Base-by-base conservation (phyloP, 768 basidiomycete genomes). In the Termitomyces heimii region DNA sequence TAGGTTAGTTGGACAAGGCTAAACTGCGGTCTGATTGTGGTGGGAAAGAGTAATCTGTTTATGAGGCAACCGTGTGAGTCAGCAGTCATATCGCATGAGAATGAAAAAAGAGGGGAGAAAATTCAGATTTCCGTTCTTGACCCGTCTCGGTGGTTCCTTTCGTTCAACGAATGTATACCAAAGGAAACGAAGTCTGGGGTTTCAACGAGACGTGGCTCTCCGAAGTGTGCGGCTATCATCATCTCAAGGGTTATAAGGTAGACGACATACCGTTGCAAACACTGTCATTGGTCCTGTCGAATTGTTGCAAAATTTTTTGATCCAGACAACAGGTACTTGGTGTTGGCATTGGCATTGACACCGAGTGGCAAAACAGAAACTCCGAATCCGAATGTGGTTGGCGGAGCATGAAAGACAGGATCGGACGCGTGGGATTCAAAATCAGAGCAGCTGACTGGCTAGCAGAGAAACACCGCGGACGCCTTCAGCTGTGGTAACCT, bases 81-180 rank as follows among this genome's bases (percentile, higher is more conserved):
- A 51, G n/a, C 32, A 28, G 8, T 18, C 12, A 14, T n/a, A 9
- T 3, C 5, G 1, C 14, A 51, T 10, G 34, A 10, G 49, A 35
- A 50, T 9, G 3, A 13, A 13, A 16, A 1, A n/a, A n/a, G 18
- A 34, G 31, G n/a, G 39, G 40, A 71, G 69, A 56, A 55, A 26
- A 48, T 69, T 82, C 81, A 82, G 81, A 76, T 82, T 79, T 82
- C 81, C 81, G 81, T 82, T 82, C 81, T 82, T 76, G 76, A 71
- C 76, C 61, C 65, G 64, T 58, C 56, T 61, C 65, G 62, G 65
- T 74, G 74, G 80, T 78, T 82, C 75, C 77, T 75, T 70, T 70
- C 49, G 53, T 37, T 10, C 48, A n/a, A 50, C 52, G 57, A 66
- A 63, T 73, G 70, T 75, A 61, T 77, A 79, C 79, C 81, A 70